phyloP scores from a whole-genome alignment of 345 rosid species.

The Dipteronia dyeriana region DNA sequence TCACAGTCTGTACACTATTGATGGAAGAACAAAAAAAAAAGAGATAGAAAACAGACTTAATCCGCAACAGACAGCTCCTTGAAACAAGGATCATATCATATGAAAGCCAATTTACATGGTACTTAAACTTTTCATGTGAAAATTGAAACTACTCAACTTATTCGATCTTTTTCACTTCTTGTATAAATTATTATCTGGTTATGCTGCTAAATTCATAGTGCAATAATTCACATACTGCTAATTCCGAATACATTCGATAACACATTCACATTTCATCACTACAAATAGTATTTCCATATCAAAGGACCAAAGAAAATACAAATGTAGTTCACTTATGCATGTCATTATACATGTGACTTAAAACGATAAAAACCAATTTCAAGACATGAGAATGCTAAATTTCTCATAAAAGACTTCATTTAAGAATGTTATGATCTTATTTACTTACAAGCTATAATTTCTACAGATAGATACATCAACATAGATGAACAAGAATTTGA shows the following conservation, averaged over 20 bases:
- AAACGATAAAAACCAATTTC: neutral
- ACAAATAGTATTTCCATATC: too few species aligned
- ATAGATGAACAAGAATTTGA: neutral
- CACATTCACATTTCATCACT: too few species aligned
- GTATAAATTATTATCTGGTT: neutral
- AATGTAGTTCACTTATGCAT: neutral
- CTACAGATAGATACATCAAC: neutral
- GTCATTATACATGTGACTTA: neutral
- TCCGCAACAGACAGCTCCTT: too few species aligned
- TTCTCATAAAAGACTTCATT: neutral
- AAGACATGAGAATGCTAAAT: neutral
- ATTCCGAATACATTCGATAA: neutral
- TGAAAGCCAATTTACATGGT: neutral
- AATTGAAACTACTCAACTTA: neutral
- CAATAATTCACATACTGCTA: neutral
- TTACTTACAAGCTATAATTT: neutral
- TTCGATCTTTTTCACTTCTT: neutral
- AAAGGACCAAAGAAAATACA: neutral
- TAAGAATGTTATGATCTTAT: neutral
- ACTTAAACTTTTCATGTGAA: neutral
- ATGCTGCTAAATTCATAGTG: neutral
- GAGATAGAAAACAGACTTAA: neutral
- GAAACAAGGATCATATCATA: constrained; percentile 4
- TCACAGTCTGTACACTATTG: neutral
- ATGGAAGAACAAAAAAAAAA: neutral